Evolutionary conservation across 352 stramenopile species (phyloP).

Genomic region (Globisporangium nagaii): DNA sequence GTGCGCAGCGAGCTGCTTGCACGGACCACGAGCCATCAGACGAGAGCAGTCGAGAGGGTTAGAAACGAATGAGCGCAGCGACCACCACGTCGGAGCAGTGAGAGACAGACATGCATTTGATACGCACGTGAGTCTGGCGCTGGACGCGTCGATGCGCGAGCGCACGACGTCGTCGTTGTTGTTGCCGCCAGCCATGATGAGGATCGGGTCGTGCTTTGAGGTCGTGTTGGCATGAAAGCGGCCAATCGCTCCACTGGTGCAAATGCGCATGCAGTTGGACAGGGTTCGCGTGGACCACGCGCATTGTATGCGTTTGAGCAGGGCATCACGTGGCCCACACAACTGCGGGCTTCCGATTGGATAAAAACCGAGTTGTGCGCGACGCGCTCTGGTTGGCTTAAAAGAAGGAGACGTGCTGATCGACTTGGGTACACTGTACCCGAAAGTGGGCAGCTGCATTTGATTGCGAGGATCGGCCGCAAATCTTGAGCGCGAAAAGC

Average conservation of each 20-base stretch:
- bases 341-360: too few relatives aligned
- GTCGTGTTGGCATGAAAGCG: not conserved
- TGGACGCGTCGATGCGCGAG: constrained; percentile 65
- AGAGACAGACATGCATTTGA: not conserved
- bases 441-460: too few relatives aligned
- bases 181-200: constrained; percentile 36
- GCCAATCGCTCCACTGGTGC: constrained; percentile 6
- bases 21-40: not conserved
- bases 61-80: not conserved
- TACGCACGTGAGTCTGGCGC: constrained; percentile 57
- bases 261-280: not conserved
- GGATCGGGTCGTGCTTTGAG: not conserved
- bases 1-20: constrained; percentile 50
- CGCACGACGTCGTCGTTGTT: constrained; percentile 40
- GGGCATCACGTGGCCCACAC: too few relatives aligned
- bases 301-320: too few relatives aligned
- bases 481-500: too few relatives aligned
- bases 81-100: not conserved
- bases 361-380: not conserved
- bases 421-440: not conserved
- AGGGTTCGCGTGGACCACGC: not conserved
- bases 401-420: not conserved
- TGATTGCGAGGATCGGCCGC: too few relatives aligned
- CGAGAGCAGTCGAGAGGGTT: not conserved
- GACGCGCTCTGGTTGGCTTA: not conserved